These are phyloP conservation scores for Aspergillus indologenus DNA, from an alignment of 495 filamentous ascomycete species.

Conservation along the genomic window DNA sequence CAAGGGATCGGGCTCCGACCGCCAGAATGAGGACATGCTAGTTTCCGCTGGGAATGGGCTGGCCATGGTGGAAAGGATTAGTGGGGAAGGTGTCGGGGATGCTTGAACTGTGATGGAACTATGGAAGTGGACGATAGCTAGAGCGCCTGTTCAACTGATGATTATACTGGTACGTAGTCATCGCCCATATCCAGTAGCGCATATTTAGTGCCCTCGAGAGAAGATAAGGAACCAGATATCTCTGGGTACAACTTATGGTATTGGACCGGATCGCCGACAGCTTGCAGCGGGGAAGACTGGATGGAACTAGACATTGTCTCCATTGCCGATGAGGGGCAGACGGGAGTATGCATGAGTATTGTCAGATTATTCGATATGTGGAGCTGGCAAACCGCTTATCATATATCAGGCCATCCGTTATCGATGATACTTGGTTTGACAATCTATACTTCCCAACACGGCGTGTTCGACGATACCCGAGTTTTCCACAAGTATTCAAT, in stretches of 20 bases:
- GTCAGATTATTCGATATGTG: background rate
- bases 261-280: background rate
- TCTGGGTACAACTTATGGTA: too few species aligned
- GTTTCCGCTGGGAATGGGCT: constrained; percentile 36
- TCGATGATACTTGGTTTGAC: background rate
- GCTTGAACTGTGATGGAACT: background rate
- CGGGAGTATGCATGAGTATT: too few species aligned
- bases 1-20: constrained; percentile 47
- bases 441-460: too few species aligned
- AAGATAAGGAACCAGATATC: background rate
- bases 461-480: too few species aligned
- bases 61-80: background rate
- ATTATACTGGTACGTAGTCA: too few species aligned
- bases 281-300: background rate
- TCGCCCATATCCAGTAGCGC: too few species aligned
- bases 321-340: background rate
- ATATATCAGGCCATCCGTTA: background rate
- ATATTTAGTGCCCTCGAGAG: background rate
- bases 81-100: too few species aligned
- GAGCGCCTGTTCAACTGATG: background rate
- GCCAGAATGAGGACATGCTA: constrained; percentile 73
- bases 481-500: too few species aligned
- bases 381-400: too few species aligned
- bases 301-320: background rate
- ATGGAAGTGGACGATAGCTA: background rate